Evolutionary conservation across 345 rosid species (phyloP).

Genomic region (Salix udensis): DNA sequence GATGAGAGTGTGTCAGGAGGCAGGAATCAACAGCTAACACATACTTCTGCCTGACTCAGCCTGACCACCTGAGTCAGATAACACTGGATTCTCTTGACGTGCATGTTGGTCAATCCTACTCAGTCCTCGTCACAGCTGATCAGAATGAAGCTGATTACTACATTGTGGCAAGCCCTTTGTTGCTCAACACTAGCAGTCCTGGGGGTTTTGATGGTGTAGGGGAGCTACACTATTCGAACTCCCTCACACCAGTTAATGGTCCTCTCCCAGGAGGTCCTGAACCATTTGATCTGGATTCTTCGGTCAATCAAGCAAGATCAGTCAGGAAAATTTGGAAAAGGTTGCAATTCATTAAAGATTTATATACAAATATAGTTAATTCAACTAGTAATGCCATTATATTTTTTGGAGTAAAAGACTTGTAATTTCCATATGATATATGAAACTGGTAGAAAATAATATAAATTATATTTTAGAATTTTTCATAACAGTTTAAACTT

Average conservation of each 20-base stretch:
- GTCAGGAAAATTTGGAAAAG: slow-evolving; percentile 25
- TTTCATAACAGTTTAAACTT: too few relatives aligned
- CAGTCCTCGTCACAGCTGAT: slow-evolving; percentile 29
- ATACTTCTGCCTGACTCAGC: too few relatives aligned
- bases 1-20: background rate
- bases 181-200: slow-evolving; percentile 9
- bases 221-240: slow-evolving; percentile 37
- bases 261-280: slow-evolving; percentile 42
- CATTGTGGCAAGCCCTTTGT: slow-evolving; percentile 43
- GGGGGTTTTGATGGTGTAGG: slow-evolving; percentile 28
- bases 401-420: too few relatives aligned
- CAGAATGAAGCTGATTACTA: slow-evolving; percentile 26
- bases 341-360: background rate
- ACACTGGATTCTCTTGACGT: slow-evolving; percentile 30
- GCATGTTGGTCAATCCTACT: slow-evolving; percentile 34
- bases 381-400: too few relatives aligned
- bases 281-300: slow-evolving; percentile 34
- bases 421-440: too few relatives aligned
- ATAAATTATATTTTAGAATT: too few relatives aligned
- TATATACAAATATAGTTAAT: too few relatives aligned
- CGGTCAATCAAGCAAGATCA: slow-evolving; percentile 40
- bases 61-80: slow-evolving; percentile 10
- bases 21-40: background rate
- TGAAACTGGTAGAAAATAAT: background rate
- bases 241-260: slow-evolving; percentile 14